Evolutionary conservation across 2,329 filamentous ascomycete genomes (phyloP).

Genomic region (Penicillium sp.): DNA sequence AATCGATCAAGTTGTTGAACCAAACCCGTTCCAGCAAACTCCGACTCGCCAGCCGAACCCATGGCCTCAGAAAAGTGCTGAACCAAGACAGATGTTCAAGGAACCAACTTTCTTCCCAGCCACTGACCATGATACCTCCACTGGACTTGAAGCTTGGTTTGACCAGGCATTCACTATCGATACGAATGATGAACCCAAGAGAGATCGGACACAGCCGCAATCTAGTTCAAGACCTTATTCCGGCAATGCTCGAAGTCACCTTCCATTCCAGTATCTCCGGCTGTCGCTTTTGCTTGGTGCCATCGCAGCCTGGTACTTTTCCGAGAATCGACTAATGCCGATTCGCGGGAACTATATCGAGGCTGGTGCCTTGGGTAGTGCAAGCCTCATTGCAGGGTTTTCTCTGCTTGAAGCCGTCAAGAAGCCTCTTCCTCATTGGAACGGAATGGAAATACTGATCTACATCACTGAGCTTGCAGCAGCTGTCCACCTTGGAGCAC

Average conservation of each 20-base stretch:
- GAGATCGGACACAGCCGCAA: constrained; percentile 18
- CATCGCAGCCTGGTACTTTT: constrained; percentile 33
- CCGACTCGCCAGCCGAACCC: constrained; percentile 25
- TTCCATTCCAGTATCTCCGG: constrained; percentile 32
- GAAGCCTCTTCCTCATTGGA: constrained; percentile 38
- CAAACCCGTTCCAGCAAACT: constrained; percentile 39
- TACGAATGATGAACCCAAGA: constrained; percentile 27
- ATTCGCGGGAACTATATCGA: constrained; percentile 41
- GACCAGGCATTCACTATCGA: constrained; percentile 45
- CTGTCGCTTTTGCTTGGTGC: constrained; percentile 31
- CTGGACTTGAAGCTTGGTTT: constrained; percentile 48
- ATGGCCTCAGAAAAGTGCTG: constrained; percentile 17
- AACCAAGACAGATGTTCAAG: constrained; percentile 38
- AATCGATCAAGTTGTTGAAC: constrained; percentile 35
- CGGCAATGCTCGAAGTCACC: constrained; percentile 13
- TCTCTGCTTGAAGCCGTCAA: constrained; percentile 40
- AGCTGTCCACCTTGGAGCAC: constrained; percentile 39
- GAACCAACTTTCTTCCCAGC: constrained; percentile 47
- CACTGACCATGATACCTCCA: constrained; percentile 42
- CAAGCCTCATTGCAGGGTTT: constrained; percentile 42
- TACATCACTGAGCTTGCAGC: constrained; percentile 39
- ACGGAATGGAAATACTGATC: constrained; percentile 39
- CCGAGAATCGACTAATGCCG: constrained; percentile 29
- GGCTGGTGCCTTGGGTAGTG: constrained; percentile 37
- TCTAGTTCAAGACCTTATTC: constrained; percentile 9